Conservation (phyloP, 2,329 filamentous ascomycete species). For the Colletotrichum lini region DNA sequence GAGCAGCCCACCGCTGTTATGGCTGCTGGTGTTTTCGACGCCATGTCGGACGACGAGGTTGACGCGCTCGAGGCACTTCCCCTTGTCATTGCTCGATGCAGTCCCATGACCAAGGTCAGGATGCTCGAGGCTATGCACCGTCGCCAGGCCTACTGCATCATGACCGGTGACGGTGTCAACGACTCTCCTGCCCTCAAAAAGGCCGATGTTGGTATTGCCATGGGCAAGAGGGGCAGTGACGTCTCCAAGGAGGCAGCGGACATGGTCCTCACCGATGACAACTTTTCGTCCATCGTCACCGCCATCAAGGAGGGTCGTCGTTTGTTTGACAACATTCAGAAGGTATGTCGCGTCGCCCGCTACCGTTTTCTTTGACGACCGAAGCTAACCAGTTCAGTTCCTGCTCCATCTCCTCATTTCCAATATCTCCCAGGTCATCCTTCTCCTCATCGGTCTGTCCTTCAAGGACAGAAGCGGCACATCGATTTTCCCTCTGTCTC, state of each 20-base stretch:
- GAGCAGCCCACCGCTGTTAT: slow-evolving; percentile 66
- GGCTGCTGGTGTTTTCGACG: slow-evolving; percentile 75
- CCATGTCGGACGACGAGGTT: slow-evolving; percentile 72
- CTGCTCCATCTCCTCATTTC: slow-evolving; percentile 77
- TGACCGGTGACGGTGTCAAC: slow-evolving; percentile 84
- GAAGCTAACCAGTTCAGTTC: slow-evolving; percentile 57
- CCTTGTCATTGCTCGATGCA: slow-evolving; percentile 78
- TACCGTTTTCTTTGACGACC: background rate
- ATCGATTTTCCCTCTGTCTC: slow-evolving; percentile 79
- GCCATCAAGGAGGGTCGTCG: slow-evolving; percentile 79
- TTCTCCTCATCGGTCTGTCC: slow-evolving; percentile 77
- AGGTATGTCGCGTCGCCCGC: slow-evolving; percentile 61
- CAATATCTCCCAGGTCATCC: slow-evolving; percentile 79
- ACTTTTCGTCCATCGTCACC: slow-evolving; percentile 86
- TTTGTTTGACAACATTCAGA: slow-evolving; percentile 82
- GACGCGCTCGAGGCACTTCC: slow-evolving; percentile 74
- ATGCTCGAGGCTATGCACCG: slow-evolving; percentile 83
- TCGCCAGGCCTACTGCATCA: slow-evolving; percentile 77
- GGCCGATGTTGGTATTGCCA: slow-evolving; percentile 82
- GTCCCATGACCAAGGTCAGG: slow-evolving; percentile 79
- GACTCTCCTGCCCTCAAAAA: slow-evolving; percentile 81
- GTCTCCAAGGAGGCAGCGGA: slow-evolving; percentile 87
- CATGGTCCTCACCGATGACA: slow-evolving; percentile 90
- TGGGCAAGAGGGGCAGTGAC: slow-evolving; percentile 79
- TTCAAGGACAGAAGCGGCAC: slow-evolving; percentile 73